phyloP scores from a whole-genome alignment of 805 yeast genomes.

The Hanseniaspora pseudoguilliermondii region DNA sequence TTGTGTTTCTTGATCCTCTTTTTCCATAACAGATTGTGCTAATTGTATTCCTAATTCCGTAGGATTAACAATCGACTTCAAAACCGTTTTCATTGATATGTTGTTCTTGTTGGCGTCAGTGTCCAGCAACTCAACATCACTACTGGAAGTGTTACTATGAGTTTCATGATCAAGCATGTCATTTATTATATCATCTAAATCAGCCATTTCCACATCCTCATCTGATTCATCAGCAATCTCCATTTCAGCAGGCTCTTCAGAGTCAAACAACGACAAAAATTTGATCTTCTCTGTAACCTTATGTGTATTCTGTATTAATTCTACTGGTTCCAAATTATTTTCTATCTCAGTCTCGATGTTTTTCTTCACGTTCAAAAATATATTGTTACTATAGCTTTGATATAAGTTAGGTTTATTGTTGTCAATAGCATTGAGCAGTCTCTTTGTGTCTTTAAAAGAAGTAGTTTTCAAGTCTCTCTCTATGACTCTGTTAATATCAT shows the following conservation, averaged over 20 bases:
- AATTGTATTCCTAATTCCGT: conserved; percentile 11
- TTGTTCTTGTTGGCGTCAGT: not conserved
- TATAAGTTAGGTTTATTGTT: not conserved
- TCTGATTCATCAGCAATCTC: not conserved
- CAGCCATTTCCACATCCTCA: conserved; percentile 2
- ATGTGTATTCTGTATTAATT: not conserved
- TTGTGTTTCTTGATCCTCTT: not conserved
- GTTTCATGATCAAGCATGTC: not conserved
- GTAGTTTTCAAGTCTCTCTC: not conserved
- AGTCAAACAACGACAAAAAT: not conserved
- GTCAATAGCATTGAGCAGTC: not conserved
- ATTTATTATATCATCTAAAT: not conserved
- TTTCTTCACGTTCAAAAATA: not conserved
- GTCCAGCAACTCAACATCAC: not conserved
- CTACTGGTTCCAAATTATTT: not conserved
- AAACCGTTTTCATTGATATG: not conserved
- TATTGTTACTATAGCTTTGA: not conserved
- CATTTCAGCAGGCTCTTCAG: not conserved
- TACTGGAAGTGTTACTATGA: not conserved
- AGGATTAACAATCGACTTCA: conserved; percentile 7
- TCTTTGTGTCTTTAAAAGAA: not conserved
- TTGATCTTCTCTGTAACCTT: conserved; percentile 8
- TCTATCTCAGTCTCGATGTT: not conserved
- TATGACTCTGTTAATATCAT: not conserved
- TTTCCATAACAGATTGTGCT: not conserved